Percentiles rank a stretch among this genome's conserved stretches.
These are phyloP conservation scores for Aspergillus ellipticus DNA, from an alignment of 495 filamentous ascomycete species.

Conservation along the genomic window DNA sequence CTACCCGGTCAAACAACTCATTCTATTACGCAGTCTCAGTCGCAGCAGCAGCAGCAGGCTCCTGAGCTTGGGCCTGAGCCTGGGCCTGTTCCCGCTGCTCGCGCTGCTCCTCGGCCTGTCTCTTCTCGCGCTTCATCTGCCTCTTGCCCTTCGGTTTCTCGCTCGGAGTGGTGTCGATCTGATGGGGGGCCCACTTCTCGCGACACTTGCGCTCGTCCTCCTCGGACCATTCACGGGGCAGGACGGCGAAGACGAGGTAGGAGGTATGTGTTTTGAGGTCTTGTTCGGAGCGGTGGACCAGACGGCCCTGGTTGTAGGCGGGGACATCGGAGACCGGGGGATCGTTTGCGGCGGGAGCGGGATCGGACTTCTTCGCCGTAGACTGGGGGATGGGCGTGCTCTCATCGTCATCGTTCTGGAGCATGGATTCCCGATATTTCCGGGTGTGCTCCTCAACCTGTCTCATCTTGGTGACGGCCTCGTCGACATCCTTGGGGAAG, in stretches of 20 bases:
- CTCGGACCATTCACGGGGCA: conserved; percentile 79
- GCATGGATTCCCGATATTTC: conserved; percentile 44
- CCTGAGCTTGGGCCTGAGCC: background rate
- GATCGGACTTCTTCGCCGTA: conserved; percentile 6
- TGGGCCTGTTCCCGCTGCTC: conserved; percentile 5
- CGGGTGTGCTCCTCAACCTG: conserved; percentile 66
- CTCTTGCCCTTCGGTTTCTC: conserved; percentile 43
- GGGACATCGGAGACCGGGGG: conserved; percentile 13
- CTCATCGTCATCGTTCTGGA: conserved; percentile 2
- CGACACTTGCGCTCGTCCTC: conserved; percentile 72
- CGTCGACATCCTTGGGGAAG: conserved; percentile 65
- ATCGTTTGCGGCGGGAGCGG: background rate
- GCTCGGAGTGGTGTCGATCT: conserved; percentile 24
- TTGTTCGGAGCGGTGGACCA: conserved; percentile 75
- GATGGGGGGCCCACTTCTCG: conserved; percentile 56
- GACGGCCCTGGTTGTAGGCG: conserved; percentile 59
- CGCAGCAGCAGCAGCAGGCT: background rate
- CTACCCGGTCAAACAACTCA: background rate
- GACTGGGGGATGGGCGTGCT: conserved; percentile 12
- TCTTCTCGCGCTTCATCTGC: conserved; percentile 53
- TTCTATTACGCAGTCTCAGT: background rate
- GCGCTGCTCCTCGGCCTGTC: conserved; percentile 44
- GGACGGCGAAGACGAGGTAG: conserved; percentile 88
- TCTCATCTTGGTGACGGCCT: conserved; percentile 67
- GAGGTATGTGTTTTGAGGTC: conserved; percentile 94